Evolutionary conservation across 2,329 filamentous ascomycete species (phyloP).

Genomic region (Nothophoma quercina): DNA sequence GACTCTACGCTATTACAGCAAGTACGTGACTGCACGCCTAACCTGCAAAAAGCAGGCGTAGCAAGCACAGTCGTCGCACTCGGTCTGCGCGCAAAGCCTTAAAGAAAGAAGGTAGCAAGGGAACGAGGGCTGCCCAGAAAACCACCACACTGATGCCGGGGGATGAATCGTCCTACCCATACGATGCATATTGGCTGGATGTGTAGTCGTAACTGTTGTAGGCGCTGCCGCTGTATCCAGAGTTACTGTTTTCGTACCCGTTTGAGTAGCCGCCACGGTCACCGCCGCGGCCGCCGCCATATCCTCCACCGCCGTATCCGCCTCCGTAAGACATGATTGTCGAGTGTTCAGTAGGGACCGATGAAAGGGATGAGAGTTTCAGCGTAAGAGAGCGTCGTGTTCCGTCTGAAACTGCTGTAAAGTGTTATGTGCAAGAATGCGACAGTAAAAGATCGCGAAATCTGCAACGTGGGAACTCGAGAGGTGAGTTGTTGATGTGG

Average conservation of each 20-base stretch:
- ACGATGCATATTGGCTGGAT: constrained; percentile 52
- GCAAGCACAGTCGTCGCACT: constrained; percentile 35
- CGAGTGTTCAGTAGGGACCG: constrained; percentile 43
- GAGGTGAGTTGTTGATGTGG: constrained; percentile 26
- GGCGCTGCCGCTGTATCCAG: constrained; percentile 56
- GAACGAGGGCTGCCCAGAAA: constrained; percentile 35
- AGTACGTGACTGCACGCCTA: constrained; percentile 35
- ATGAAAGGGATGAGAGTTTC: constrained; percentile 36
- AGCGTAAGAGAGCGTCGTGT: constrained; percentile 31
- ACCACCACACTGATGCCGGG: constrained; percentile 49
- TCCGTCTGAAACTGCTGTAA: constrained; percentile 21
- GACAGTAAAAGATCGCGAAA: constrained; percentile 36
- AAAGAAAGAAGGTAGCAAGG: constrained; percentile 40
- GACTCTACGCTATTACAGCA: constrained; percentile 42
- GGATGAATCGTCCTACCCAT: constrained; percentile 52
- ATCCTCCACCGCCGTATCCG: constrained; percentile 56
- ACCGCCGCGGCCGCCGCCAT: constrained; percentile 55
- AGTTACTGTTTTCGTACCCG: constrained; percentile 57
- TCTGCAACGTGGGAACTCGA: constrained; percentile 28
- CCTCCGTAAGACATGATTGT: constrained; percentile 74
- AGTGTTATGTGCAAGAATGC: constrained; percentile 30
- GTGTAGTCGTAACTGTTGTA: constrained; percentile 56
- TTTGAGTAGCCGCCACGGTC: constrained; percentile 65
- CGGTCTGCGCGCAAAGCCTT: constrained; percentile 40
- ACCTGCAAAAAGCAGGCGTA: constrained; percentile 29